Percentiles rank a stretch among this genome's conserved stretches.
Evolutionary conservation across 1,284 basidiomycete genomes (phyloP).

Genomic region (Irpex sp.): DNA sequence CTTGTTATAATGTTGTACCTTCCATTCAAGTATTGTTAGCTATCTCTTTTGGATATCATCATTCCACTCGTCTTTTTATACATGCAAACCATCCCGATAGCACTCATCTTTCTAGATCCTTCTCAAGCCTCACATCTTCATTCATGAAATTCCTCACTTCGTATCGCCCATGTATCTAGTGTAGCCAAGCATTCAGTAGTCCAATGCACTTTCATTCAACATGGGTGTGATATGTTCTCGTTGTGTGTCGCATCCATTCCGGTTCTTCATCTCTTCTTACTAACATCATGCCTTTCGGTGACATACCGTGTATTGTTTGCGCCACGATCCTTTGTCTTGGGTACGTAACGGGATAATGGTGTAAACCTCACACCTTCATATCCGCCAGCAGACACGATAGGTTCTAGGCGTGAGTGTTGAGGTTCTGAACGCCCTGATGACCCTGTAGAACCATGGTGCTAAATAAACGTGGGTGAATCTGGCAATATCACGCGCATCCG

Average conservation of each 20-base stretch:
- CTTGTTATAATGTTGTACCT: background rate
- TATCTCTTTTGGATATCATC: background rate
- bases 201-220: no score
- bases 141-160: background rate
- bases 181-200: background rate
- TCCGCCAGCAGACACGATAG: no score
- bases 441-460: background rate
- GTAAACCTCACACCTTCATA: no score
- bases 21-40: background rate
- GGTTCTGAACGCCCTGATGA: background rate
- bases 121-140: background rate
- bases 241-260: no score
- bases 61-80: background rate
- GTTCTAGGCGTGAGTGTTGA: background rate
- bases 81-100: background rate
- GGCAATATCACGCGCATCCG: background rate
- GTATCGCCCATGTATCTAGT: background rate
- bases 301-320: background rate
- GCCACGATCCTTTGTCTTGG: background rate
- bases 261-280: no score
- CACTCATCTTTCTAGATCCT: background rate
- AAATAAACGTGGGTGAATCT: background rate
- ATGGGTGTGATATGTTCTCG: no score
- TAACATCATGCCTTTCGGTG: no score
- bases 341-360: background rate